Conservation (phyloP, 1,284 basidiomycete species). For the Cystobasidium sp. region DNA sequence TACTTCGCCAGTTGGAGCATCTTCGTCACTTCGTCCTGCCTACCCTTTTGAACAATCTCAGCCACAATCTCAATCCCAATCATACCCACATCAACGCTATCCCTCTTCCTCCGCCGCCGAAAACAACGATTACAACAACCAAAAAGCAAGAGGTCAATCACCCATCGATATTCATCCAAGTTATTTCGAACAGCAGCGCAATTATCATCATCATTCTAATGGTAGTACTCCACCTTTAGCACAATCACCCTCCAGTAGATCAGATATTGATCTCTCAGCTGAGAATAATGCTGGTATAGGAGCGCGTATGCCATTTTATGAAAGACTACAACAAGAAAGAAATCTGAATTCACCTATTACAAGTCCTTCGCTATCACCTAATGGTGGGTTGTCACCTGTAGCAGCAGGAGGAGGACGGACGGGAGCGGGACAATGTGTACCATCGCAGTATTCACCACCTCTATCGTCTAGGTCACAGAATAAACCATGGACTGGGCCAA, state of each 20-base stretch:
- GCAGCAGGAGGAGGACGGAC: not conserved
- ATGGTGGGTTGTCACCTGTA: not conserved
- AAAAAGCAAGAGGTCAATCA: not conserved
- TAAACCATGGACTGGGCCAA: not conserved
- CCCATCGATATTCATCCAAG: not conserved
- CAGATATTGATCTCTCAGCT: constrained; percentile 4
- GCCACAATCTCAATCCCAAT: not conserved
- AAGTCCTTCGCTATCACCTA: not conserved
- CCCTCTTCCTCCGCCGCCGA: not conserved
- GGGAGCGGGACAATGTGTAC: not conserved
- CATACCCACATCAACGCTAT: not conserved
- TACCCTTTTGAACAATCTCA: constrained; percentile 19
- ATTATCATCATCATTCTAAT: not conserved
- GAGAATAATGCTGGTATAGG: constrained; percentile 42
- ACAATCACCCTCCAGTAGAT: constrained; percentile 19
- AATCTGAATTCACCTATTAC: not conserved
- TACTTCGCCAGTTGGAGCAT: constrained; percentile 7
- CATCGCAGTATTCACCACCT: constrained; percentile 6
- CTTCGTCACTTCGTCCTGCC: not conserved
- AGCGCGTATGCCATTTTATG: constrained; percentile 39
- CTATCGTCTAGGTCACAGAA: not conserved
- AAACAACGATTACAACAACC: not conserved
- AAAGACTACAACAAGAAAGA: constrained; percentile 34
- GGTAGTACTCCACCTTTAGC: constrained; percentile 6
- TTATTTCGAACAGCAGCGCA: not conserved